Conservation (phyloP, 2,329 filamentous ascomycete genomes). For the Aspergillus sp. region DNA sequence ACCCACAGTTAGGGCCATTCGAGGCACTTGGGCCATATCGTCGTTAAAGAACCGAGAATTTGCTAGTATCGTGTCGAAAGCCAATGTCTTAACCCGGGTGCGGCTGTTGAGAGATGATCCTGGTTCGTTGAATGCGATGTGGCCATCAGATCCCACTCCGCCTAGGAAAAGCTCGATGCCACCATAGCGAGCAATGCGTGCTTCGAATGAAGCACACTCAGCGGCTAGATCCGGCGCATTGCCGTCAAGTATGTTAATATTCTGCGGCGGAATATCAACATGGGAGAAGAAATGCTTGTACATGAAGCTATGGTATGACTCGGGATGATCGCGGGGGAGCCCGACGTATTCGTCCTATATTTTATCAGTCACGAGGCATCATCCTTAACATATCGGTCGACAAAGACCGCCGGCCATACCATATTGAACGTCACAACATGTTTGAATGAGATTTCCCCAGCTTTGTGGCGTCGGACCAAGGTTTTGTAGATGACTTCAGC, state of each 20-base stretch:
- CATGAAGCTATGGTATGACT: constrained; percentile 91
- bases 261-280: constrained; percentile 75
- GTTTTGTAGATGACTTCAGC: constrained; percentile 75
- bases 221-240: constrained; percentile 73
- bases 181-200: constrained; percentile 69
- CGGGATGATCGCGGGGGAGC: constrained; percentile 76
- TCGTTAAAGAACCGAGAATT: constrained; percentile 83
- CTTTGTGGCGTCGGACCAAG: constrained; percentile 57
- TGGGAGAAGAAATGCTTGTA: constrained; percentile 89
- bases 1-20: constrained; percentile 80
- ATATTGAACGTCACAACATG: constrained; percentile 93
- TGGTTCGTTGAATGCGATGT: constrained; percentile 90
- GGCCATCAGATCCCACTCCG: constrained; percentile 81
- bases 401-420: constrained; percentile 49
- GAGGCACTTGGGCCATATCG: constrained; percentile 71
- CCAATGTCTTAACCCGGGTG: constrained; percentile 81
- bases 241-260: constrained; percentile 82
- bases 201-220: constrained; percentile 78
- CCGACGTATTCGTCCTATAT: constrained; percentile 80
- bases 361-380: constrained; percentile 11
- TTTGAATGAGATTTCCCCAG: constrained; percentile 70
- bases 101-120: constrained; percentile 74
- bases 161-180: constrained; percentile 85
- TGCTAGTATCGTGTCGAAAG: constrained; percentile 81
- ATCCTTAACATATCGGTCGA: neutral